Percentiles rank a stretch among this genome's conserved stretches.
These are phyloP conservation scores for Calonectria hongkongensis DNA, from an alignment of 2,329 filamentous ascomycete species.

Conservation along the genomic window DNA sequence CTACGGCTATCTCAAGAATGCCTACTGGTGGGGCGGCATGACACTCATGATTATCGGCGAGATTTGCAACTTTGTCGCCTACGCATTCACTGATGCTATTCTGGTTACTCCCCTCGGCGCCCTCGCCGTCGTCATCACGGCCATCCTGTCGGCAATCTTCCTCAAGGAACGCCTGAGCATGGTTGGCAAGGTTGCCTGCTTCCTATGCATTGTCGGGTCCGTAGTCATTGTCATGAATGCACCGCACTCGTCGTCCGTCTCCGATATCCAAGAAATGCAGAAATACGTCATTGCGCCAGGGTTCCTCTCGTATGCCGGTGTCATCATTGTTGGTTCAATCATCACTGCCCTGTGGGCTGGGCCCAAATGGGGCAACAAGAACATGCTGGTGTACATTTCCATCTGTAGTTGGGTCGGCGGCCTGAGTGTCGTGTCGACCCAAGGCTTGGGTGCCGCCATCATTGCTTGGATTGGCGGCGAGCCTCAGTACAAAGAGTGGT, in stretches of 20 bases:
- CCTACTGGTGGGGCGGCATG: slow-evolving; percentile 97
- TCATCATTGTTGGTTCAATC: slow-evolving; percentile 83
- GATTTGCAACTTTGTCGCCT: slow-evolving; percentile 97
- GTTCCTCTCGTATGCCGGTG: slow-evolving; percentile 88
- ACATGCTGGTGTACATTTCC: slow-evolving; percentile 97
- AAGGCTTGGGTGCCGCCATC: slow-evolving; percentile 93
- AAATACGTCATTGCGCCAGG: slow-evolving; percentile 89
- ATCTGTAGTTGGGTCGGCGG: slow-evolving; percentile 97
- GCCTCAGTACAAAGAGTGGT: slow-evolving; percentile 97
- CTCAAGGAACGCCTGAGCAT: slow-evolving; percentile 96
- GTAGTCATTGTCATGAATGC: slow-evolving; percentile 97
- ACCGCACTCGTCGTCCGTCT: slow-evolving; percentile 88
- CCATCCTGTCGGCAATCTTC: slow-evolving; percentile 93
- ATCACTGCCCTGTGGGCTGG: slow-evolving; percentile 87
- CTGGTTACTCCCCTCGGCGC: slow-evolving; percentile 94
- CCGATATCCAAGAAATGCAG: slow-evolving; percentile 94
- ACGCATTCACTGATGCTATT: slow-evolving; percentile 97
- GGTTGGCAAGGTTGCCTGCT: slow-evolving; percentile 96
- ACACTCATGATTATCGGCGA: slow-evolving; percentile 97
- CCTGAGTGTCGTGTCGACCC: slow-evolving; percentile 94
- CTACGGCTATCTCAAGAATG: slow-evolving; percentile 97
- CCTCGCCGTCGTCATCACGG: slow-evolving; percentile 92
- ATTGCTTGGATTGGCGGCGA: slow-evolving; percentile 88
- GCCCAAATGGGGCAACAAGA: slow-evolving; percentile 94
- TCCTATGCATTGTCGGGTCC: slow-evolving; percentile 94